phyloP scores from a whole-genome alignment of 495 filamentous ascomycete genomes.

The Annulohypoxylon bovei region DNA sequence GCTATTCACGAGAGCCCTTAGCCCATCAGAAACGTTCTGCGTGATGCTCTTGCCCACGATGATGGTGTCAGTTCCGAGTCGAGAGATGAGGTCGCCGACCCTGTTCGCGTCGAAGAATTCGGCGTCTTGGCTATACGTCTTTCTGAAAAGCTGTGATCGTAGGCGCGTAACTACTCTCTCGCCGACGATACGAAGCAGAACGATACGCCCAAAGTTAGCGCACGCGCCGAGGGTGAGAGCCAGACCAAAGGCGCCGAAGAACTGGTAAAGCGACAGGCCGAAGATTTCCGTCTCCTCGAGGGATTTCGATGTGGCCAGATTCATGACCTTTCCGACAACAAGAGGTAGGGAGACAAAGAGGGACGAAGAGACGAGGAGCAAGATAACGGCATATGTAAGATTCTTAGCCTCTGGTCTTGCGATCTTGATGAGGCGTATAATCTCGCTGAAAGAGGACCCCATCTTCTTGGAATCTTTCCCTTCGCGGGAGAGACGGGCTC shows the following conservation, averaged over 20 bases:
- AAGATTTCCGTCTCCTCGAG: constrained; percentile 69
- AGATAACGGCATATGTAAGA: constrained; percentile 80
- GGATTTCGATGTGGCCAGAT: constrained; percentile 75
- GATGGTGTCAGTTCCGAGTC: constrained; percentile 93
- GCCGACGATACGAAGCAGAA: constrained; percentile 93
- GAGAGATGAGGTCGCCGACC: constrained; percentile 93
- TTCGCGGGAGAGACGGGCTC: constrained; percentile 85
- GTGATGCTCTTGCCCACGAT: constrained; percentile 99
- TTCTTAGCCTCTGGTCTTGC: constrained; percentile 83
- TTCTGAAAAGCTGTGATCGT: constrained; percentile 86
- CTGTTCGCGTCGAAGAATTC: constrained; percentile 99
- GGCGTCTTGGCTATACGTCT: constrained; percentile 92
- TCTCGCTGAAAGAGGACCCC: constrained; percentile 72
- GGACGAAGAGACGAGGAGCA: constrained; percentile 84
- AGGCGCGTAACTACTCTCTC: constrained; percentile 92
- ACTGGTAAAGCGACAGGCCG: constrained; percentile 76
- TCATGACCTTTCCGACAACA: constrained; percentile 94
- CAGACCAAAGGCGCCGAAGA: constrained; percentile 77
- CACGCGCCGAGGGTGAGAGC: constrained; percentile 77
- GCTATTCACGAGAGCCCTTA: constrained; percentile 88
- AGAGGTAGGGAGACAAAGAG: constrained; percentile 97
- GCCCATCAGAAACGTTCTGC: constrained; percentile 93
- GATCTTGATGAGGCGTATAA: constrained; percentile 89
- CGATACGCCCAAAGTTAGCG: constrained; percentile 93
- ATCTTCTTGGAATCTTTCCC: constrained; percentile 67